Evolutionary conservation across 495 filamentous ascomycete species (phyloP).

Genomic region (Baudoinia panamericana): DNA sequence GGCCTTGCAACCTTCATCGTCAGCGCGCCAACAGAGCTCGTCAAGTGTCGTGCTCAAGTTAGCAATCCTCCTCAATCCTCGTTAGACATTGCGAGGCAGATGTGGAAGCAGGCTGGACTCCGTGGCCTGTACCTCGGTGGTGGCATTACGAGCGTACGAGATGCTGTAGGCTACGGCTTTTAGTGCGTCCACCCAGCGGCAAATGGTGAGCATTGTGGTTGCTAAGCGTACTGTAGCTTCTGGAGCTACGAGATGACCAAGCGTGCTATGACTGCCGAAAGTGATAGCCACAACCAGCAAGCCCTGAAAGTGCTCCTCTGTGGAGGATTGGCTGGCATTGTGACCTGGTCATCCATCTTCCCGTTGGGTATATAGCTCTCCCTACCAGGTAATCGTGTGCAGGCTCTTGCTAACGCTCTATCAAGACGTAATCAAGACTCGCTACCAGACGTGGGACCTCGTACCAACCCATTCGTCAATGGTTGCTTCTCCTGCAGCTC

Average conservation of each 20-base stretch:
- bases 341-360: conserved; percentile 77
- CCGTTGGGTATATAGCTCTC: conserved; percentile 40
- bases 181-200: conserved; percentile 45
- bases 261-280: conserved; percentile 32
- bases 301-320: conserved; percentile 59
- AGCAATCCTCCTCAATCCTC: conserved; percentile 33
- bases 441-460: conserved; percentile 49
- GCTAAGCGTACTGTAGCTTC: conserved; percentile 41
- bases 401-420: not conserved
- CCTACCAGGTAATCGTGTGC: not conserved
- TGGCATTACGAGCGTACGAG: conserved; percentile 60
- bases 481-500: conserved; percentile 5
- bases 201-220: not conserved
- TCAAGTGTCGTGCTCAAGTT: conserved; percentile 75
- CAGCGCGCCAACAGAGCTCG: conserved; percentile 70
- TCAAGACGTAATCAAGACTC: conserved; percentile 71
- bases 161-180: conserved; percentile 82
- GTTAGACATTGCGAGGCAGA: conserved; percentile 48
- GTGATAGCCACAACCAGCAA: conserved; percentile 34
- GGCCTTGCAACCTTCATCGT: conserved; percentile 72
- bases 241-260: conserved; percentile 70
- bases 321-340: conserved; percentile 71
- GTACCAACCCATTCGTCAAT: not conserved
- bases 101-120: conserved; percentile 48
- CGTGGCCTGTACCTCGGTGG: conserved; percentile 67